Percentiles rank a stretch among this genome's conserved stretches.
Evolutionary conservation across 805 yeast species (phyloP).

Genomic region (Candida oleophila): DNA sequence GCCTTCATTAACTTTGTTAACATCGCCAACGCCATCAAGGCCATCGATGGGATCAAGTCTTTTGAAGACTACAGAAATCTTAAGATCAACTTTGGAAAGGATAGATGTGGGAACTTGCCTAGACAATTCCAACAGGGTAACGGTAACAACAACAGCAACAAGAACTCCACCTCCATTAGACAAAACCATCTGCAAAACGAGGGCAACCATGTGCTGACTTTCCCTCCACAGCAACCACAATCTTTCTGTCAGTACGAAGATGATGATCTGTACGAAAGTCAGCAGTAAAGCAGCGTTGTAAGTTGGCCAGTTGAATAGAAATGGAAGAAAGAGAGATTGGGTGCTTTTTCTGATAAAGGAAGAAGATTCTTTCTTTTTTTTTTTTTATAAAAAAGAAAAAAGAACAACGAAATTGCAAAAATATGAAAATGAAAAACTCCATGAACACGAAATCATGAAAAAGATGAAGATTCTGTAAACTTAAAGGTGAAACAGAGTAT

Average conservation of each 20-base stretch:
- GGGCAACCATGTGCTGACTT: constrained; percentile 3
- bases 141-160: constrained; percentile 8
- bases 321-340: no score
- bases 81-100: constrained; percentile 90
- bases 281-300: no score
- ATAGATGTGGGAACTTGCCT: constrained; percentile 93
- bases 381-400: no score
- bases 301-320: not conserved
- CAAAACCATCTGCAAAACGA: constrained; percentile 1
- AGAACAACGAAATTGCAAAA: no score
- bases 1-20: constrained; percentile 91
- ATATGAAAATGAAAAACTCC: no score
- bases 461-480: no score
- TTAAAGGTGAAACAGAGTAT: no score
- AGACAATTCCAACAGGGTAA: constrained; percentile 54
- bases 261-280: no score
- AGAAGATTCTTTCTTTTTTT: no score
- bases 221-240: constrained; percentile 1
- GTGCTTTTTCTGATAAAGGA: no score
- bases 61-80: constrained; percentile 61
- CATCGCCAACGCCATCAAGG: constrained; percentile 86
- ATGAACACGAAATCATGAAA: no score
- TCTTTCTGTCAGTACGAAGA: not conserved
- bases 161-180: constrained; percentile 4
- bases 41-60: constrained; percentile 86